A percentile compares a stretch with the other conserved stretches of the same genome.
Conservation (phyloP, 2,329 filamentous ascomycete species). For the Plectosphaerella sp. region DNA sequence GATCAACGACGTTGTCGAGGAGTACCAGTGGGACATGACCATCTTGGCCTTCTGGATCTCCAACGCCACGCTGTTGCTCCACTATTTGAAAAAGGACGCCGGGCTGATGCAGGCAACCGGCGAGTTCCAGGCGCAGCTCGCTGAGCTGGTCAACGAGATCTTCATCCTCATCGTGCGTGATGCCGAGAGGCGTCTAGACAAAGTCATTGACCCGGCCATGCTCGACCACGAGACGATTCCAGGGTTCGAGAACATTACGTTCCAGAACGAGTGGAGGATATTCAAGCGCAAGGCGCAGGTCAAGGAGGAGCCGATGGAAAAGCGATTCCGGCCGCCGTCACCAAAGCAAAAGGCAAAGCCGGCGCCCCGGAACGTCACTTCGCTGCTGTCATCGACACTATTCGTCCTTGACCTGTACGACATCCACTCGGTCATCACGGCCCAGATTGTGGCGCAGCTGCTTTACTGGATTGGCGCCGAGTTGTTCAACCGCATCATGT, state of each 20-base stretch:
- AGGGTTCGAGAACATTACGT: constrained; percentile 92
- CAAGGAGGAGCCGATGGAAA: constrained; percentile 86
- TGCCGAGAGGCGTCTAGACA: constrained; percentile 92
- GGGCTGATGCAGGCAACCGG: constrained; percentile 9
- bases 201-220: constrained; percentile 89
- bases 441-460: constrained; percentile 87
- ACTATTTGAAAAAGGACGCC: constrained; percentile 80
- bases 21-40: constrained; percentile 98
- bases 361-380: constrained; percentile 92
- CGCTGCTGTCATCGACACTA: constrained; percentile 87
- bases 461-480: constrained; percentile 96
- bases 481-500: constrained; percentile 97
- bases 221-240: constrained; percentile 97
- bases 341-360: constrained; percentile 89
- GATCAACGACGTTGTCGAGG: constrained; percentile 95
- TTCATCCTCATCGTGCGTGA: constrained; percentile 97
- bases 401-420: constrained; percentile 99
- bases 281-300: constrained; percentile 89
- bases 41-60: constrained; percentile 99
- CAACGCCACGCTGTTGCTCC: constrained; percentile 88
- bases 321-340: constrained; percentile 85
- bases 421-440: constrained; percentile 91
- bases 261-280: constrained; percentile 98
- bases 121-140: constrained; percentile 88
- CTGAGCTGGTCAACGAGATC: constrained; percentile 95